Conservation (phyloP, 495 filamentous ascomycete genomes). For the Ascobolus immersus region DNA sequence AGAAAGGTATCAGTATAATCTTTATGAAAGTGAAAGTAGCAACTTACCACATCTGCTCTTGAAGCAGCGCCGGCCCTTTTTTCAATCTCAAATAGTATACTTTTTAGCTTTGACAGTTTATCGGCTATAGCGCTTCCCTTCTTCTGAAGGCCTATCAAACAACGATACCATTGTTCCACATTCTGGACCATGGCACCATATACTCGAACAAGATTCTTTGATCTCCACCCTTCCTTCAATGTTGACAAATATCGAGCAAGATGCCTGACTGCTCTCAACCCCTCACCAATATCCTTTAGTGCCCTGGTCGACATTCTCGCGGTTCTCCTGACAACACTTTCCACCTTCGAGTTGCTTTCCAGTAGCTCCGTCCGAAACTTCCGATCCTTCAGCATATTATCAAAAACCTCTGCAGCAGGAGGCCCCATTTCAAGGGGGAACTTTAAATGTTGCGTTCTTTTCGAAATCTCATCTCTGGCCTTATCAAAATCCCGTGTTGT, state of each 20-base stretch:
- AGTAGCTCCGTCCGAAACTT: slow-evolving; percentile 58
- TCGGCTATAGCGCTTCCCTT: slow-evolving; percentile 35
- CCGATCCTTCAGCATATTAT: slow-evolving; percentile 65
- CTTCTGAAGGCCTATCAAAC: slow-evolving; percentile 40
- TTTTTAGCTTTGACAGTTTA: slow-evolving; percentile 34
- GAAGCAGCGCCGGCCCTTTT: slow-evolving; percentile 43
- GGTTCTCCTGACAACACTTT: slow-evolving; percentile 62
- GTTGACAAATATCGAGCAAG: slow-evolving; percentile 48
- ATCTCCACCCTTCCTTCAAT: slow-evolving; percentile 32
- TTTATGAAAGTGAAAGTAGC: too few species aligned
- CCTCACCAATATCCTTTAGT: slow-evolving; percentile 52
- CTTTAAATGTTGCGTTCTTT: slow-evolving; percentile 49
- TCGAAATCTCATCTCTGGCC: slow-evolving; percentile 48
- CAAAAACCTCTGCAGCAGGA: slow-evolving; percentile 34
- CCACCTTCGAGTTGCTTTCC: slow-evolving; percentile 71
- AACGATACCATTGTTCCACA: slow-evolving; percentile 59
- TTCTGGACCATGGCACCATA: slow-evolving; percentile 65
- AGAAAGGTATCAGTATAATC: too few species aligned
- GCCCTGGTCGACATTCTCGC: slow-evolving; percentile 45
- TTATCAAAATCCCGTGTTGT: slow-evolving; percentile 65
- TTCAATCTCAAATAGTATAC: slow-evolving; percentile 54
- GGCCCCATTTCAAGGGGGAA: slow-evolving; percentile 55
- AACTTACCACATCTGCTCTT: too few species aligned
- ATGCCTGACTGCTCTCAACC: slow-evolving; percentile 46
- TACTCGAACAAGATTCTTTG: slow-evolving; percentile 32